Evolutionary conservation across 202 grass and related monocot species (phyloP).

Genomic region (Carex sylvatica): DNA sequence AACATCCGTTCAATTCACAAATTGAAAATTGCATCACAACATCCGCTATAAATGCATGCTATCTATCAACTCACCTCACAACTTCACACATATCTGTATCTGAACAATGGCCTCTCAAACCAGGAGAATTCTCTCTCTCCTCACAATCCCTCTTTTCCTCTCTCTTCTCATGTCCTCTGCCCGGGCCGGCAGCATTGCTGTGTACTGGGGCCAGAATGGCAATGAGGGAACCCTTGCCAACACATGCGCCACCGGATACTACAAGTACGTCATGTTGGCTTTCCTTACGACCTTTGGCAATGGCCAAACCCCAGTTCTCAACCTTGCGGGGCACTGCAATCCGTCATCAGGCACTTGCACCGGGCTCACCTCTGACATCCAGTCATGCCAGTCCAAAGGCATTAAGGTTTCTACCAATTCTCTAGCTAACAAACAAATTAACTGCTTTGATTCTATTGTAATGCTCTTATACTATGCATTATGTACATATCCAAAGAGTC

Average conservation of each 20-base stretch:
- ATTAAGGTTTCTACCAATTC: slow-evolving; percentile 40
- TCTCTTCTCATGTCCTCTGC: slow-evolving; percentile 23
- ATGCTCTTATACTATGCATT: neutral
- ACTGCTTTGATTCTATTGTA: neutral
- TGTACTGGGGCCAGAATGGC: slow-evolving; percentile 69
- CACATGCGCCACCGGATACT: slow-evolving; percentile 50
- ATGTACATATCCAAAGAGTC: neutral
- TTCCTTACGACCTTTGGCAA: slow-evolving; percentile 59
- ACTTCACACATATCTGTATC: neutral
- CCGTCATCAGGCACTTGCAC: slow-evolving; percentile 39
- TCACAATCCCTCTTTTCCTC: slow-evolving; percentile 26
- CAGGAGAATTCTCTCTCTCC: slow-evolving; percentile 8
- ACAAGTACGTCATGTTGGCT: slow-evolving; percentile 54
- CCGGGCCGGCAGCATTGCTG: slow-evolving; percentile 41
- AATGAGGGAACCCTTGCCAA: slow-evolving; percentile 41
- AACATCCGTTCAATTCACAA: too few relatives aligned
- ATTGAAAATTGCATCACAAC: neutral
- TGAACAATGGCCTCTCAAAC: slow-evolving; percentile 26
- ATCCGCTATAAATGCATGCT: neutral
- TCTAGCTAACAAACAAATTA: neutral
- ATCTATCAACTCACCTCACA: neutral
- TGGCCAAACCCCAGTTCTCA: slow-evolving; percentile 35
- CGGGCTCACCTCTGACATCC: slow-evolving; percentile 48
- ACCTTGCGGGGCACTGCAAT: slow-evolving; percentile 57
- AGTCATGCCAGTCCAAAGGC: slow-evolving; percentile 45